A percentile compares a stretch with the other conserved stretches of the same genome.
Evolutionary conservation across 805 yeast species (phyloP).

Genomic region (Lipomyces japonicus): DNA sequence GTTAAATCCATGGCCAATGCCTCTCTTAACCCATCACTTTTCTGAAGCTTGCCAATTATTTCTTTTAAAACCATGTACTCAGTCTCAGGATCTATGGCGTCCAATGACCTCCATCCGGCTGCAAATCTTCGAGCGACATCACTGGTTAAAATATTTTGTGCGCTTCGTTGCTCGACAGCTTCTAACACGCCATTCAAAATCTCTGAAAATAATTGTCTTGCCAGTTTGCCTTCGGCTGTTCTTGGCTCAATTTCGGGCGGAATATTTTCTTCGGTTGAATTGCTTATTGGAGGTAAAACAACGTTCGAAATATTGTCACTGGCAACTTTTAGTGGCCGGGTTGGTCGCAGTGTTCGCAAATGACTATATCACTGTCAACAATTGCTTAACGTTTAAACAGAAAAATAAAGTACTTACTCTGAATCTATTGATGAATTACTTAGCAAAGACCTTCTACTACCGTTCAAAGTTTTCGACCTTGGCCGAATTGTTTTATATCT

Average conservation of each 20-base stretch:
- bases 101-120: slow-evolving; percentile 23
- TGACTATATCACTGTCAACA: slow-evolving; percentile 3
- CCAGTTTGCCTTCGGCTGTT: slow-evolving; percentile 5
- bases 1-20: not conserved
- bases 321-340: slow-evolving; percentile 10
- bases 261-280: slow-evolving; percentile 4
- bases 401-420: slow-evolving; percentile 5
- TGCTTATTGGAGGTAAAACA: not conserved
- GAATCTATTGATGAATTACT: slow-evolving; percentile 8
- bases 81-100: slow-evolving; percentile 22
- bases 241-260: slow-evolving; percentile 8
- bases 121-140: slow-evolving; percentile 19
- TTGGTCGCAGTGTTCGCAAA: slow-evolving; percentile 13
- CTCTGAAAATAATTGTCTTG: slow-evolving; percentile 6
- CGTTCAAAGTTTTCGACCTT: not conserved
- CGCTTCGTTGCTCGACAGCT: not conserved
- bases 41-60: slow-evolving; percentile 9
- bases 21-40: not conserved
- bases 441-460: not conserved
- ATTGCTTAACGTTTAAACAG: not conserved
- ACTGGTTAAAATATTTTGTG: slow-evolving; percentile 1
- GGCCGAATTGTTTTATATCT: slow-evolving; percentile 6
- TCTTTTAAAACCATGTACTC: slow-evolving; percentile 11
- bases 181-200: slow-evolving; percentile 5
- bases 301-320: slow-evolving; percentile 3